Base-by-base conservation (phyloP, 1,284 basidiomycete species). In the Marasmius sp. region DNA sequence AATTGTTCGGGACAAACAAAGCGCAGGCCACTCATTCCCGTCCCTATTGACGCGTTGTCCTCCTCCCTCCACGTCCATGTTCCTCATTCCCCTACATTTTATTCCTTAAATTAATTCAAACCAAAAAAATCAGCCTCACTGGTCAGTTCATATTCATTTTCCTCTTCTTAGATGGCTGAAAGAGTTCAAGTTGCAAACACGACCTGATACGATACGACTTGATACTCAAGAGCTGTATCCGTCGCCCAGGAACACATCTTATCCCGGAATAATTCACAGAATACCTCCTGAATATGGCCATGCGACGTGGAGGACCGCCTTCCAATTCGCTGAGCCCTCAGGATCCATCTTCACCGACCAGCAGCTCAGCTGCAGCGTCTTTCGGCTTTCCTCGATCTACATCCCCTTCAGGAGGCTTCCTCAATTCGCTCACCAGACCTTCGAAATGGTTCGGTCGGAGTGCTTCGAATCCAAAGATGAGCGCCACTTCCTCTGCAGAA, bases 401-500 rank as follows among this genome's bases (percentile, higher is more conserved):
- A 1, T 81, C 80, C 8, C 79, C 79, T 54, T 79, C 78, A 11
- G 74, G 71, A 5, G 75, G 76, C 10, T 72, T 81, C 58, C 76
- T 78, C 1, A 75, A 79, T 57, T 78, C 81, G 61, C 69, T 81
- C 8, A 65, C 79, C 47, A 76, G 71, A 63, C 79, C 79, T 6
- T 74, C 76, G 5, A 79, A 77, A 72, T 81, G 80, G 80, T 81
- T 81, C 61, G 73, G 66, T 52, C 71, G 79, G 39, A 79, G 78
- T 61, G 72, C 75, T 8, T 81, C 80, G 3, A 72, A 74, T 0
- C 75, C 79, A 11, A 80, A 78, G 60, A 67, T 74, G 10, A 55
- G 27, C 33, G 66, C 72, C 6, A 59, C 65, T 14, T 53, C 65
- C 8, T 61, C 66, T 11, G 64, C 71, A 10, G 78, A 83, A 63